A percentile compares a stretch with the other conserved stretches of the same genome.
These are phyloP conservation scores for Rhizopogon roseolus DNA, from an alignment of 768 basidiomycete species.

Conservation along the genomic window DNA sequence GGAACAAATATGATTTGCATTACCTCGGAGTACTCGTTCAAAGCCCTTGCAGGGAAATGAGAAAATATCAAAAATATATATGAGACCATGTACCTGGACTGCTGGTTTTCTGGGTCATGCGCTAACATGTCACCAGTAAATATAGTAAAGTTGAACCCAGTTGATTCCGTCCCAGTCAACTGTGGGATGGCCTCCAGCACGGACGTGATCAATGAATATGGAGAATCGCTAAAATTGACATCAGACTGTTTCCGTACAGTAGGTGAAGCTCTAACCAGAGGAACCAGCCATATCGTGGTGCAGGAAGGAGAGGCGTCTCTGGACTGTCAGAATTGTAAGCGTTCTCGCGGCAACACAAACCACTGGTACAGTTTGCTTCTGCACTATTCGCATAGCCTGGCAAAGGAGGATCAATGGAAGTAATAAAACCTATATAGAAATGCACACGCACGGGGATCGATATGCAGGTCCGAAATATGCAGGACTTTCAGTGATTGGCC, in stretches of 20 bases:
- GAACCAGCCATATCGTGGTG: constrained; percentile 66
- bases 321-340: constrained; percentile 46
- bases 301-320: constrained; percentile 46
- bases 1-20: neutral
- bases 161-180: constrained; percentile 53
- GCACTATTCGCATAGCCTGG: constrained; percentile 64
- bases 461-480: constrained; percentile 74
- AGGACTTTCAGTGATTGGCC: constrained; percentile 67
- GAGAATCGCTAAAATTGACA: constrained; percentile 47
- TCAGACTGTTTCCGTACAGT: neutral
- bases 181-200: constrained; percentile 64
- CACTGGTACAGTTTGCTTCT: constrained; percentile 68
- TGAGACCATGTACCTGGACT: constrained; percentile 44
- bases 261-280: constrained; percentile 36
- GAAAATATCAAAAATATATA: neutral
- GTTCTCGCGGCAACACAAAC: constrained; percentile 61
- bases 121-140: constrained; percentile 75
- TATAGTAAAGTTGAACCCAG: constrained; percentile 60
- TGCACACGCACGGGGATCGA: constrained; percentile 57
- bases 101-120: constrained; percentile 63
- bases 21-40: constrained; percentile 61
- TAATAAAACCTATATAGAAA: neutral
- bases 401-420: neutral
- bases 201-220: constrained; percentile 53
- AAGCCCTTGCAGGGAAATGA: constrained; percentile 36